Evolutionary conservation across 192 early-diverging fungal species (phyloP).

Genomic region (Irineochytrium annulatum): DNA sequence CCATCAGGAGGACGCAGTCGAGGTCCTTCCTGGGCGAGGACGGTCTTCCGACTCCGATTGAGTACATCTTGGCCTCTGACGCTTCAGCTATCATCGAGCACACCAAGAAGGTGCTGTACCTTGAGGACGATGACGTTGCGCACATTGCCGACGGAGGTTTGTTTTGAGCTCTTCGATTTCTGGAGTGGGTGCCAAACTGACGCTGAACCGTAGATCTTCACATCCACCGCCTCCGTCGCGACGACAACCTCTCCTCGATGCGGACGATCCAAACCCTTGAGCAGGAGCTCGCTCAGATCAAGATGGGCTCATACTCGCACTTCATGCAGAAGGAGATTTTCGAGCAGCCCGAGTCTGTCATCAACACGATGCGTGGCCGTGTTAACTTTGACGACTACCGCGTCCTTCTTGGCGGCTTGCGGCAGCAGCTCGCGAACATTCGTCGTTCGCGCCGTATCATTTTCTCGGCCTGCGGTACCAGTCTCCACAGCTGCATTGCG

Average conservation of each 20-base stretch:
- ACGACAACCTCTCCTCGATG: slow-evolving; percentile 53
- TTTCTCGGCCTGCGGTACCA: slow-evolving; percentile 60
- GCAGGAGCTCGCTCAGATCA: slow-evolving; percentile 56
- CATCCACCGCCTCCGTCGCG: slow-evolving; percentile 57
- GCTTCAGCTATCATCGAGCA: slow-evolving; percentile 66
- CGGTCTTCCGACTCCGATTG: slow-evolving; percentile 50
- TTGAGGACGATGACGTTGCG: slow-evolving; percentile 66
- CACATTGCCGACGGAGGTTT: slow-evolving; percentile 56
- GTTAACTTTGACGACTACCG: slow-evolving; percentile 55
- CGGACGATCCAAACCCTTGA: slow-evolving; percentile 58
- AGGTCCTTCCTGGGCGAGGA: slow-evolving; percentile 57
- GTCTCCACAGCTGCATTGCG: slow-evolving; percentile 55
- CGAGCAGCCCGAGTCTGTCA: slow-evolving; percentile 61
- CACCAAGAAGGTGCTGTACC: slow-evolving; percentile 63
- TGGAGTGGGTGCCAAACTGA: neutral
- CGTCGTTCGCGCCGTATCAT: slow-evolving; percentile 56
- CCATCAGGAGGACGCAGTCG: slow-evolving; percentile 49
- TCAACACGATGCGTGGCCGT: slow-evolving; percentile 65
- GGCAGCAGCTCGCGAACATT: slow-evolving; percentile 53
- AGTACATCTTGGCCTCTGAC: slow-evolving; percentile 62
- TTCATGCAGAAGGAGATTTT: slow-evolving; percentile 67
- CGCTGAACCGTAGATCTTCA: slow-evolving; percentile 43
- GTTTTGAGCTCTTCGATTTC: slow-evolving; percentile 8
- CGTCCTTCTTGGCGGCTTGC: slow-evolving; percentile 53
- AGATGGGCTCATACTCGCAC: slow-evolving; percentile 55